Evolutionary conservation across 169 alveolate genomes (phyloP).

Genomic region (Neospora caninum): DNA sequence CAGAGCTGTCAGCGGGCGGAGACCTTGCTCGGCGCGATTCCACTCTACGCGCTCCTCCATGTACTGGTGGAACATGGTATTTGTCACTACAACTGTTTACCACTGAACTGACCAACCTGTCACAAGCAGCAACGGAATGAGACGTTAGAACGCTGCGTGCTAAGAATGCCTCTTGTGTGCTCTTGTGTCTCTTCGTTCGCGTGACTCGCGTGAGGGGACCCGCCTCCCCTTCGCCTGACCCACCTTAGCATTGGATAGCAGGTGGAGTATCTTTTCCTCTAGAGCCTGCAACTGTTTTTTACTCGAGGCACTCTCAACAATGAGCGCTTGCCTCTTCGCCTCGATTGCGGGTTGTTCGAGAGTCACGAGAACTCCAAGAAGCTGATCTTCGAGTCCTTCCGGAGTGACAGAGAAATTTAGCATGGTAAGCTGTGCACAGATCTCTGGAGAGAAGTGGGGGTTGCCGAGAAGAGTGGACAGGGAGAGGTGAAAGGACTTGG

Average conservation of each 20-base stretch:
- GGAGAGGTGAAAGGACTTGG: conserved; percentile 91
- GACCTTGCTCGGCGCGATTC: too few species aligned
- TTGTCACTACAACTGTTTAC: too few species aligned
- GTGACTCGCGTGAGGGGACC: too few species aligned
- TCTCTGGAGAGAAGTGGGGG: conserved; percentile 97
- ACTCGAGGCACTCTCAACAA: conserved; percentile 85
- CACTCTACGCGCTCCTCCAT: too few species aligned
- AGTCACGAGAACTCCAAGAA: conserved; percentile 89
- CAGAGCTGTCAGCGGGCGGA: too few species aligned
- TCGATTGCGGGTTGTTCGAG: conserved; percentile 91
- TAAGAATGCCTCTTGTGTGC: too few species aligned
- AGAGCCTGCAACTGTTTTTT: conserved; percentile 84
- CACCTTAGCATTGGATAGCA: conserved; percentile 84
- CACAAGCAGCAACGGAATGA: too few species aligned
- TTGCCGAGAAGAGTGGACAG: conserved; percentile 94
- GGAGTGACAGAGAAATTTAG: conserved; percentile 97
- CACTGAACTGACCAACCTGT: too few species aligned
- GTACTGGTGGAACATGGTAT: too few species aligned
- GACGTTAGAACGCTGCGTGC: too few species aligned
- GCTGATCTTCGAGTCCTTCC: conserved; percentile 92
- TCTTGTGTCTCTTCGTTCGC: too few species aligned
- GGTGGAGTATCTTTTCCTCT: conserved; percentile 89
- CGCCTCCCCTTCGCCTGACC: background rate
- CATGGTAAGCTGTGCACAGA: conserved; percentile 94
- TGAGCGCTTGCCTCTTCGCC: conserved; percentile 85